These are phyloP conservation scores for Globisporangium nodosum DNA, from an alignment of 352 stramenopile species.

Conservation along the genomic window DNA sequence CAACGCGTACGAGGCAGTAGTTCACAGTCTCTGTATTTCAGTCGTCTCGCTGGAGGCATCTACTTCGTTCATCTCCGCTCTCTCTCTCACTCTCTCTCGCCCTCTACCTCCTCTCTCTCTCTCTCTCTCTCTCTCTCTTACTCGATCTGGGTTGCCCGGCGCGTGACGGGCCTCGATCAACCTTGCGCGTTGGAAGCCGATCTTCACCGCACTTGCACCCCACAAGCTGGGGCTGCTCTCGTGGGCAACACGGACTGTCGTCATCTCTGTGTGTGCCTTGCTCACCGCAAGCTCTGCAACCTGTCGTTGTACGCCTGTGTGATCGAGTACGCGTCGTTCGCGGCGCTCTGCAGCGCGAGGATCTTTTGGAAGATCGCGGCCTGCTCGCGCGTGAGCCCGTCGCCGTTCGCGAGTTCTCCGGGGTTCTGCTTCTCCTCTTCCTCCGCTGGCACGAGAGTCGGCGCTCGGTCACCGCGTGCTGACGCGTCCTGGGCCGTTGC, in stretches of 20 bases:
- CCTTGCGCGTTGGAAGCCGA: background rate
- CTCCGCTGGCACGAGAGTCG: background rate
- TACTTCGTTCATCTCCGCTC: background rate
- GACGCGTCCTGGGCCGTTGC: background rate
- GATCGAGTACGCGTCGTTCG: slow-evolving; percentile 33
- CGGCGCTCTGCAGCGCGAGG: slow-evolving; percentile 28
- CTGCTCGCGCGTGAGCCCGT: slow-evolving; percentile 8
- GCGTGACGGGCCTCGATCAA: background rate
- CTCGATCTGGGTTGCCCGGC: background rate
- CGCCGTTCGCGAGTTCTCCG: background rate
- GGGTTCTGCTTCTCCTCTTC: slow-evolving; percentile 6
- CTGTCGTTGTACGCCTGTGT: slow-evolving; percentile 39
- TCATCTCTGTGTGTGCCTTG: no score
- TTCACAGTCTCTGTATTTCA: slow-evolving; percentile 1
- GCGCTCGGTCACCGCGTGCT: background rate
- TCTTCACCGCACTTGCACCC: background rate
- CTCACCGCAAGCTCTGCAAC: slow-evolving; percentile 20
- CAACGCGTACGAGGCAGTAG: background rate
- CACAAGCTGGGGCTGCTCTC: background rate
- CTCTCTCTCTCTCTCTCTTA: background rate
- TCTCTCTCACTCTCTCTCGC: background rate
- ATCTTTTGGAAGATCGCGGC: slow-evolving; percentile 23
- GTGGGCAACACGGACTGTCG: background rate
- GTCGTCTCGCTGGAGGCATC: background rate
- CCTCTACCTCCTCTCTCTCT: background rate